A percentile compares a stretch with the other conserved stretches of the same genome.
Evolutionary conservation across 768 basidiomycete genomes (phyloP).

Genomic region (Russula vinacea): DNA sequence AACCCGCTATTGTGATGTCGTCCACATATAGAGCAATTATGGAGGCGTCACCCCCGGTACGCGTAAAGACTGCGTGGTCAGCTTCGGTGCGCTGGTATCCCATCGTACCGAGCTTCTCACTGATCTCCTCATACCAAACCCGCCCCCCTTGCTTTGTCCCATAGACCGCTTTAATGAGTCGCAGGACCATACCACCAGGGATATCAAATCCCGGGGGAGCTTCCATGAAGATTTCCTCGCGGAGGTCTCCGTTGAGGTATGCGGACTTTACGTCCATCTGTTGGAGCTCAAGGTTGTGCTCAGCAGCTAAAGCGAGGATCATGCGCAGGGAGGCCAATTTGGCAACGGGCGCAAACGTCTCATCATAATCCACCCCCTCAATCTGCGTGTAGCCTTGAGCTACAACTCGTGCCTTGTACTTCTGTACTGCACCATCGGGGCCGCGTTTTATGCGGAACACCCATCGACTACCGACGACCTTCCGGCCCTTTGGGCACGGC

Average conservation of each 20-base stretch:
- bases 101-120: not conserved
- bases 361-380: constrained; percentile 36
- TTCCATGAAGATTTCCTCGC: constrained; percentile 12
- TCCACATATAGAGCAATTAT: not conserved
- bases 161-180: not conserved
- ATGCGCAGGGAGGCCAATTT: constrained; percentile 23
- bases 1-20: not conserved
- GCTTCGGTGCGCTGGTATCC: not conserved
- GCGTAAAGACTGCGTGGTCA: not conserved
- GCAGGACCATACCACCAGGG: not conserved
- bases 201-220: not conserved
- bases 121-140: not conserved
- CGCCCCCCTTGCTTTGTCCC: not conserved
- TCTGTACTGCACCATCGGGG: constrained; percentile 32
- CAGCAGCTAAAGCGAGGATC: not conserved
- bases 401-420: constrained; percentile 41
- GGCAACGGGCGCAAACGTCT: constrained; percentile 21
- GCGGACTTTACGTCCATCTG: constrained; percentile 2
- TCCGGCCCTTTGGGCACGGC: not conserved
- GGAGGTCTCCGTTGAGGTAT: not conserved
- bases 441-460: constrained; percentile 34
- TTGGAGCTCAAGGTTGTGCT: not conserved
- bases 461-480: not conserved
- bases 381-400: constrained; percentile 41
- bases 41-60: not conserved